Percentiles rank a stretch among this genome's conserved stretches.
Evolutionary conservation across 805 yeast species (phyloP).

Genomic region (Lipomyces lipofer): DNA sequence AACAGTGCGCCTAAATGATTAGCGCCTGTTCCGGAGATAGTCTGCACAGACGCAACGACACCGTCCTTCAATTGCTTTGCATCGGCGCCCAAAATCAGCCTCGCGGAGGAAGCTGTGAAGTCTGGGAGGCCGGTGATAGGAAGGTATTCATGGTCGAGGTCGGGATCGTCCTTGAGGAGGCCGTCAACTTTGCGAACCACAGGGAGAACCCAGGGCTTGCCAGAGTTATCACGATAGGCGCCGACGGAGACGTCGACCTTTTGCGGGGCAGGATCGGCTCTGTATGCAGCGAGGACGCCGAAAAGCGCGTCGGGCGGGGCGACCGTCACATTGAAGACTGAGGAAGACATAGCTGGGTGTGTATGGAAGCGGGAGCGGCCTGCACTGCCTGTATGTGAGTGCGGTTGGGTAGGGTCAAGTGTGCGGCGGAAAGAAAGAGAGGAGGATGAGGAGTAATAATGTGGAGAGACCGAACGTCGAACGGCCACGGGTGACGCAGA

Average conservation of each 20-base stretch:
- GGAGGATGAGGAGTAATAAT: too few species aligned
- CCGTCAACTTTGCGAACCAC: conserved; percentile 70
- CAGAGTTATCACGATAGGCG: conserved; percentile 67
- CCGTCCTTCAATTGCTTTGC: conserved; percentile 47
- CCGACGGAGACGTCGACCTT: conserved; percentile 90
- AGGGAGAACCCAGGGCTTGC: conserved; percentile 72
- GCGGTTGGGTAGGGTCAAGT: too few species aligned
- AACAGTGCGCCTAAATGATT: conserved; percentile 82
- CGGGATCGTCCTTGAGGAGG: conserved; percentile 60
- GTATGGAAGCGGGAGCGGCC: not conserved
- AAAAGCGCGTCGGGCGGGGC: conserved; percentile 36
- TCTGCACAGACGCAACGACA: conserved; percentile 60
- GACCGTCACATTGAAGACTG: conserved; percentile 32
- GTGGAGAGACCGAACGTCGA: too few species aligned
- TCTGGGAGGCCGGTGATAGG: conserved; percentile 75
- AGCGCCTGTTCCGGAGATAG: conserved; percentile 88
- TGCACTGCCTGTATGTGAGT: too few species aligned
- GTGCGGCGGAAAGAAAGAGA: too few species aligned
- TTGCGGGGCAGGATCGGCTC: conserved; percentile 39
- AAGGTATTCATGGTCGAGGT: conserved; percentile 82
- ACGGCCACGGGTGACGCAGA: too few species aligned
- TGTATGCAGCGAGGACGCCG: conserved; percentile 37
- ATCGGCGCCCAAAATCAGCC: conserved; percentile 63
- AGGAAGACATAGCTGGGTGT: conserved; percentile 1
- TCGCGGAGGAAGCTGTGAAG: conserved; percentile 69